phyloP scores from a whole-genome alignment of 2,329 filamentous ascomycete species.

The Penicillium sp. region DNA sequence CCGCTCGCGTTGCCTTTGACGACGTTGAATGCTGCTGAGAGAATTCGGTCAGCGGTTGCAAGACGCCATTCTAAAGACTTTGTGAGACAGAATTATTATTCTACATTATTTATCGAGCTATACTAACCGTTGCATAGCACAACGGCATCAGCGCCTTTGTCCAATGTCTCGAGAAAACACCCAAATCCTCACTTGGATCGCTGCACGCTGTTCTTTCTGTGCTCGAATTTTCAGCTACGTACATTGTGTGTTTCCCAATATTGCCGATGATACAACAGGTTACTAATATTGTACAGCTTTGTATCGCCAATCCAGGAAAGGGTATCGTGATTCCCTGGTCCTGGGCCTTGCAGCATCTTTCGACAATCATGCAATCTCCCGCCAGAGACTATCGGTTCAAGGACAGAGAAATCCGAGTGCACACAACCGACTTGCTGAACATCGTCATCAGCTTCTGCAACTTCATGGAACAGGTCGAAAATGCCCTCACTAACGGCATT shows the following conservation, averaged over 20 bases:
- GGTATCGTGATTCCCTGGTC: constrained; percentile 13
- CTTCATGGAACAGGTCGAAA: constrained; percentile 5
- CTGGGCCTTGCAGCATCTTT: constrained; percentile 13
- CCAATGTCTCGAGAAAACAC: background rate
- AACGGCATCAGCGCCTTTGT: background rate
- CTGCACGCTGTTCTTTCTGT: constrained; percentile 13
- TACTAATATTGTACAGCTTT: constrained; percentile 3
- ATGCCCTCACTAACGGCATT: background rate
- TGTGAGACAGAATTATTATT: background rate
- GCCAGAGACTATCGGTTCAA: background rate
- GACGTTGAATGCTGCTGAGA: background rate
- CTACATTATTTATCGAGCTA: background rate
- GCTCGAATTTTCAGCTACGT: constrained; percentile 11
- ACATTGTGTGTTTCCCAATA: constrained; percentile 5
- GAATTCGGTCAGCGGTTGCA: background rate
- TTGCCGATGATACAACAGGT: background rate
- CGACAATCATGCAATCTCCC: constrained; percentile 5
- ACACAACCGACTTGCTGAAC: background rate
- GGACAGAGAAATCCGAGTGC: background rate
- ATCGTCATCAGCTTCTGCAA: constrained; percentile 3
- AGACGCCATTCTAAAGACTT: background rate
- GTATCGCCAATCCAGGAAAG: constrained; percentile 7
- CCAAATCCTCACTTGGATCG: background rate
- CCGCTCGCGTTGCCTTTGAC: background rate
- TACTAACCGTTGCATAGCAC: background rate